Evolutionary conservation across 2,329 filamentous ascomycete genomes (phyloP), one percentile per base, ranked within the genome.

Genomic region (Metarhizium brunneum): DNA sequence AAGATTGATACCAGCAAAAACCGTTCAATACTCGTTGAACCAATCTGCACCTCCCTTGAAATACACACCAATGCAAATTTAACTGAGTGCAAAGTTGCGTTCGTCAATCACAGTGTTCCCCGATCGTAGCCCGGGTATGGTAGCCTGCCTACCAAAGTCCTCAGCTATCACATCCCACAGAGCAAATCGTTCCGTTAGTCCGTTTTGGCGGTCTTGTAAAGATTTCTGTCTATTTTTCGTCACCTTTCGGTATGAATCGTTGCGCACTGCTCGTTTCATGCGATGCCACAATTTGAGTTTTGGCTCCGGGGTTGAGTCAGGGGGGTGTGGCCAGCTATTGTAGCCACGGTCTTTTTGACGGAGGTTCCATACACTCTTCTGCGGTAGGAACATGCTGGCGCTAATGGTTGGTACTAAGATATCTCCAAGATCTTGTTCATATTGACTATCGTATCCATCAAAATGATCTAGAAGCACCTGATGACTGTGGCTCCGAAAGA

Each of bases 381-480:
- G 76, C 4, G 78, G 75, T 5, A 79, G 64, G 56, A 83, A 78
- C 68, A 82, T 74, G 57, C 72, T 77, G 52, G 80, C 75, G 49
- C 76, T 79, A 29, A 82, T 67, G n/a, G 77, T 81, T 58, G 80
- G 77, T 11, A 81, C 70, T 13, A 76, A 74, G 16, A 78, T 73
- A 55, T 79, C 76, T 16, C 72, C 72, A 56, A 75, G 72, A 11
- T 73, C 68, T 60, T 74, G 71, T 56, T 77, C 75, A 60, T 75
- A 76, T 60, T 79, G 77, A 7, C 75, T 74, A 6, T 76, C 78
- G 2, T 70, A 63, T 47, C 64, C 68, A 59, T 82, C 79, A 13
- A 83, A 67, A 61, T 76, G 73, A 32, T 76, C 64, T 57, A 82
- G 77, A 55, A 80, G 78, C 13, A 70, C 67, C 53, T 70, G 68